Evolutionary conservation across 2,329 filamentous ascomycete genomes (phyloP), one percentile per base, ranked within the genome.

Genomic region (Aspergillus candidus): DNA sequence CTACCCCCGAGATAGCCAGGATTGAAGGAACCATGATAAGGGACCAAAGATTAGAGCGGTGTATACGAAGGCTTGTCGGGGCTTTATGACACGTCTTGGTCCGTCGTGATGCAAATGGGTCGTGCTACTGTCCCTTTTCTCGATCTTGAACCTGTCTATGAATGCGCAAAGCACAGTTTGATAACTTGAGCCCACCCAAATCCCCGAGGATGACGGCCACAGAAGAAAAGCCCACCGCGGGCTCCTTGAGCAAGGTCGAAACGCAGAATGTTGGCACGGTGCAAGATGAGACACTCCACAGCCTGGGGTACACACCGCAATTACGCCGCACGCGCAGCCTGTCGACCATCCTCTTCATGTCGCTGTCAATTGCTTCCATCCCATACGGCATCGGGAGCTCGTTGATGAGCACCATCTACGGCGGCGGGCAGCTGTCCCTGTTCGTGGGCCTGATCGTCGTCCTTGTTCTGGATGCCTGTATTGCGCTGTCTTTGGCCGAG

Each of bases 381-480:
- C 45, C 38, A 17, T 46, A 45, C 3, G 43, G 40, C 29, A 27
- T 48, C 10, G 46, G 35, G 11, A 37, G 35, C 35, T 15, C 35
- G 3, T 22, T 37, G 35, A 37, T 37, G 35, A 37, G 35, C 17
- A n/a, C 35, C 4, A 22, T 37, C 3, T 37, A 37, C 13, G 35
- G 35, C 7, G 35, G 35, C 7, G 77, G 77, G 1, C 76, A 72
- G 32, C 65, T 78, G 1, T 72, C 76, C 2, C 77, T 79, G 58
- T 79, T 79, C 46, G 56, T 79, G 2, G 77, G 77, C 35, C 79
- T 76, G 77, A 66, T 79, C 32, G 60, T 77, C 10, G 71, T 79
- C 44, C 65, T 76, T 10, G 56, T 78, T 6, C 63, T 79, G 1
- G 73, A 76, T 47, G 73, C 79, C 57, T 76, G 72, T 48, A 62